Percentiles rank a stretch among this genome's conserved stretches.
Evolutionary conservation across 306 rosid genomes (phyloP).

Genomic region (Pterocarpus santalinus): DNA sequence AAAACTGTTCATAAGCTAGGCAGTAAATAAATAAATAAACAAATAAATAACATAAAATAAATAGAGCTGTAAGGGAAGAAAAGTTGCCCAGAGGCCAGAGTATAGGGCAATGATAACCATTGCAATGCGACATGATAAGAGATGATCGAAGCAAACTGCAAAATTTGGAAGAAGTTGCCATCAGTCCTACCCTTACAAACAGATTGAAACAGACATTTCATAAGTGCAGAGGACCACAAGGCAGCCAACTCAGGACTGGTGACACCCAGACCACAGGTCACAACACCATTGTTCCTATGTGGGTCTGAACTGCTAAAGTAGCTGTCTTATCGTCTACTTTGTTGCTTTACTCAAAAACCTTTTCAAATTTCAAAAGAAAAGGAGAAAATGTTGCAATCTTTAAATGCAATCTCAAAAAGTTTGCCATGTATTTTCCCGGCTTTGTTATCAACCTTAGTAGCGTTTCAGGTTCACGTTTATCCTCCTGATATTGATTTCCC

Average conservation of each 20-base stretch:
- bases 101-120: constrained; percentile 35
- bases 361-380: constrained; percentile 44
- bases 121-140: constrained; percentile 35
- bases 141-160: constrained; percentile 30
- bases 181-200: constrained; percentile 39
- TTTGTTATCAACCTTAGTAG: background rate
- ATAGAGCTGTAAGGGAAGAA: background rate
- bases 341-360: constrained; percentile 57
- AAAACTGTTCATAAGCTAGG: background rate
- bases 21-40: background rate
- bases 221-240: constrained; percentile 52
- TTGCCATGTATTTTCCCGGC: background rate
- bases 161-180: constrained; percentile 25
- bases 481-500: background rate
- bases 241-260: constrained; percentile 27
- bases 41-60: background rate
- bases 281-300: constrained; percentile 46
- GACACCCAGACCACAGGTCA: constrained; percentile 42
- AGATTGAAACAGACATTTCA: constrained; percentile 60
- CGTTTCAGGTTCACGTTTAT: background rate
- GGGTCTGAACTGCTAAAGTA: constrained; percentile 48
- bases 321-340: constrained; percentile 54
- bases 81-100: background rate
- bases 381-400: constrained; percentile 15
- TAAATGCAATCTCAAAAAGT: constrained; percentile 36